Conservation (phyloP, 2,329 filamentous ascomycete genomes). For the Phialophora expanda region DNA sequence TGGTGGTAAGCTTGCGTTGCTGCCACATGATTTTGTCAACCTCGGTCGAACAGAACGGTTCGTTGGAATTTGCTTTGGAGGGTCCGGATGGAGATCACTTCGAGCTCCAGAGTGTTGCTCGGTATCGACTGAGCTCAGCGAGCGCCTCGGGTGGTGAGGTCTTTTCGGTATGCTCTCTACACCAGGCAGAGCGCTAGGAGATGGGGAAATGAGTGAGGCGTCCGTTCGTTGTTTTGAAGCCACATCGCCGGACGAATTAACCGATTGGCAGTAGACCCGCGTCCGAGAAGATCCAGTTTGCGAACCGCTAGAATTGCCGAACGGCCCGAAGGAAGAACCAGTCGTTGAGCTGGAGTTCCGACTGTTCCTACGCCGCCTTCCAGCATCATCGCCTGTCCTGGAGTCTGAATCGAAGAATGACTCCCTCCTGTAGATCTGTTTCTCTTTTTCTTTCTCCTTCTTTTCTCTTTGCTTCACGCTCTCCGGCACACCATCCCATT, state of each 20-base stretch:
- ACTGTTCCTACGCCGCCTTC: constrained; percentile 16
- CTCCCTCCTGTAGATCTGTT: constrained; percentile 21
- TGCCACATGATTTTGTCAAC: not conserved
- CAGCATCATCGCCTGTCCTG: constrained; percentile 5
- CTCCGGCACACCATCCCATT: constrained; percentile 60
- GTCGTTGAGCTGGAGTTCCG: constrained; percentile 31
- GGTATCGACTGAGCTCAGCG: not conserved
- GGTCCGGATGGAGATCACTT: not conserved
- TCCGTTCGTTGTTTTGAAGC: constrained; percentile 29
- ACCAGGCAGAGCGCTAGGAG: constrained; percentile 4
- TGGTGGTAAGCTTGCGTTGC: not conserved
- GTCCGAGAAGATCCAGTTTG: constrained; percentile 18
- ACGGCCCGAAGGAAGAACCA: constrained; percentile 29
- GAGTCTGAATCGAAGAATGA: constrained; percentile 17
- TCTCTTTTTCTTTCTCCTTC: constrained; percentile 32
- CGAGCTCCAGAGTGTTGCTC: not conserved
- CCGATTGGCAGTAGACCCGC: constrained; percentile 30
- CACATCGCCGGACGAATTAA: constrained; percentile 35
- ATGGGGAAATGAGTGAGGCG: constrained; percentile 7
- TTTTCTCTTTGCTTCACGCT: constrained; percentile 45
- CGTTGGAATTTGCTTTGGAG: not conserved
- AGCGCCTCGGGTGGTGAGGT: not conserved
- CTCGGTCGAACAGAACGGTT: not conserved
- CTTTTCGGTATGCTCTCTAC: constrained; percentile 15
- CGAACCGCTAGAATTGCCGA: constrained; percentile 27